Evolutionary conservation across 2,329 filamentous ascomycete species (phyloP).

Genomic region (Diaporthe eres): DNA sequence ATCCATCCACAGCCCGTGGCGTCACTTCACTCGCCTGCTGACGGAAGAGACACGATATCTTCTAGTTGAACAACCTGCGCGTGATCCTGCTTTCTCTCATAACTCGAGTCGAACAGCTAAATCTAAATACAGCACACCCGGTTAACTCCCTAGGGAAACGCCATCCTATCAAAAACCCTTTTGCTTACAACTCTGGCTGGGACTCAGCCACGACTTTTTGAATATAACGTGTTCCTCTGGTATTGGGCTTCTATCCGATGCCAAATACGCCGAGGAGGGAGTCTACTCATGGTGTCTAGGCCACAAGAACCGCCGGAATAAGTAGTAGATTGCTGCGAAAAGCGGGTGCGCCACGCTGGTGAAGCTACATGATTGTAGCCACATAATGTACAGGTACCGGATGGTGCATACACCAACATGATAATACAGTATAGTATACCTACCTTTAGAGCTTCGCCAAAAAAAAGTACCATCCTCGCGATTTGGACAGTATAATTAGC

Average conservation of each 20-base stretch:
- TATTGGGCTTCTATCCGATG: too few relatives aligned
- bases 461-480: neutral
- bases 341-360: too few relatives aligned
- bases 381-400: neutral
- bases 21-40: neutral
- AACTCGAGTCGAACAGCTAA: neutral
- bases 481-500: neutral
- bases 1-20: neutral
- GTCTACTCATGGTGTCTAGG: neutral
- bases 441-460: neutral
- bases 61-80: neutral
- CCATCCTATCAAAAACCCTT: too few relatives aligned
- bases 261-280: too few relatives aligned
- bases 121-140: neutral
- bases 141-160: neutral
- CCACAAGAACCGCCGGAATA: neutral
- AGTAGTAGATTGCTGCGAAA: neutral
- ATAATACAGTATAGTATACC: neutral
- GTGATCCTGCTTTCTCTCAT: neutral
- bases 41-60: neutral
- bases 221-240: too few relatives aligned
- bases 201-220: neutral
- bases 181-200: too few relatives aligned
- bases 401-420: neutral
- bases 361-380: neutral